Base-by-base conservation (phyloP, 106 monocot genomes). In the Allium sativum region DNA sequence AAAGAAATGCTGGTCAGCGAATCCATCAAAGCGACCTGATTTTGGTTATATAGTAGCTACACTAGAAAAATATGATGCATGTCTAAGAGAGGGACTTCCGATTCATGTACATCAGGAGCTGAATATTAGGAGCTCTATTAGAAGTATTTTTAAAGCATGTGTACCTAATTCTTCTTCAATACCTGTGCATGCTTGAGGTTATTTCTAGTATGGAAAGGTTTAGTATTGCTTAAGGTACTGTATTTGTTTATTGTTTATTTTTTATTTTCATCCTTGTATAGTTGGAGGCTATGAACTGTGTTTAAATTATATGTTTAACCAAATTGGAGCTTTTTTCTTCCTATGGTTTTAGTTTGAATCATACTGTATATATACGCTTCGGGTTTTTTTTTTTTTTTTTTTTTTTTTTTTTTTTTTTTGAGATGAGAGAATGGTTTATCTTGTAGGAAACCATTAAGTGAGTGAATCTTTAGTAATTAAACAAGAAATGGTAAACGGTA, bases 11-110 rank as follows among this genome's bases (percentile, higher is more conserved):
- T 94, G 94, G 94, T 86, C 86, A 17, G 77, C 70, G 19, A 90
- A 83, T 58, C 94, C 94, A 12, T 68, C 76, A 8, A 83, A 79
- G 75, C 67, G 94, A 47, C 94, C 90, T 3, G 89, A 94, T 57
- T 90, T 94, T 70, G 71, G 62, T 50, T 74, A 84, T 52, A 90
- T 94, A 16, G 86, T 94, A 17, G 59, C 89, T 12, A 70, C 69
- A 3, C 60, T 94, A 61, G 90, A 94, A 70, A 90, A 77, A 45
- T 84, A 67, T 15, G 89, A 94, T 40, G 73, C 76, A 48, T 75
- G 89, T 52, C 69, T 90, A 12, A 86, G 68, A 50, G 86, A 86
- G 58, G 94, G 94, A 4, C 55, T 73, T 21, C 94, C 89, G 6
- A 45, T 90, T 17, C 44, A 60, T 20, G 71, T 75, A 42, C 78